Evolutionary conservation across 345 rosid species (phyloP), one percentile per base, ranked within the genome.

Genomic region (Corchorus olitorius): DNA sequence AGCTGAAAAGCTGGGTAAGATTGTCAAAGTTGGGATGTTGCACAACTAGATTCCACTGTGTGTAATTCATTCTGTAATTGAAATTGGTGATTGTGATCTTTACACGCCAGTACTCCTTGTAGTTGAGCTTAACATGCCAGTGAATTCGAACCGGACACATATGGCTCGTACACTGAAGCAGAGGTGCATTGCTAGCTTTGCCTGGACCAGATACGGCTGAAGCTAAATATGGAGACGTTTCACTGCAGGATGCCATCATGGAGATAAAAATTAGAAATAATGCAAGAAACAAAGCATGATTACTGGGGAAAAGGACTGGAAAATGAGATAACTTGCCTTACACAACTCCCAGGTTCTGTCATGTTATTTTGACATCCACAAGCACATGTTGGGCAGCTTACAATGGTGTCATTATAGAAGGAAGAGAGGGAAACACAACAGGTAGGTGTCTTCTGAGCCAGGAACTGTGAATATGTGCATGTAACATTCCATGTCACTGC

Each of bases 401-500:
- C 98, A 10, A 95, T 84, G 1, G 98, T 92, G 75, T 90, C 84
- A 54, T 90, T 93, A 71, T 93, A 92, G 77, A 95, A 95, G 27
- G 97, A 91, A 66, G 98, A 95, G 41, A 95, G 89, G 1, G 99
- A 93, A 43, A 93, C 97, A 52, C 99, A 95, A 73, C 99, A 95
- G 68, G 94, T 87, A 5, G 98, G 99, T 11, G 91, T 84, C 82
- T 91, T 92, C 43, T 87, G 98, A 74, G 96, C 93, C 52, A 92
- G 86, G 76, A 91, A 89, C 75, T 95, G 99, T 2, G 99, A 95
- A 80, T 93, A 93, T 65, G 94, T 89, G 89, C 99, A 94, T 8
- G 98, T 91, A 75, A 89, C 84, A 77, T 94, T 93, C 98, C 98
- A 93, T n/a, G 99, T 95, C 99, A 95, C 98, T 95, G 93, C 85